Percentiles rank a stretch among this genome's conserved stretches.
Evolutionary conservation across 768 basidiomycete species (phyloP).

Genomic region (Hemileccinum impolitum): DNA sequence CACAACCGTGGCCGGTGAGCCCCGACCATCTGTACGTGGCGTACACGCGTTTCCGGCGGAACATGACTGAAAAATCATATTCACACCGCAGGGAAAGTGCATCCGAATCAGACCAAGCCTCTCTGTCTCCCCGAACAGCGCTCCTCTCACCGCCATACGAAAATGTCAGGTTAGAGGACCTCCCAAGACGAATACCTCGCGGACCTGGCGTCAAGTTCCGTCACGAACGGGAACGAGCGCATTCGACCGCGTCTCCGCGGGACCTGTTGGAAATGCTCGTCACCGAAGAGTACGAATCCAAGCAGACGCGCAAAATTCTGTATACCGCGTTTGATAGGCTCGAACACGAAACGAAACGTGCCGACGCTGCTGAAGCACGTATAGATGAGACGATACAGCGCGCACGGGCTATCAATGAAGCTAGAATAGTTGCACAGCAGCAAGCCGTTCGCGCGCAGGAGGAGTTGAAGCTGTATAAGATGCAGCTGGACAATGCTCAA

Average conservation of each 20-base stretch:
- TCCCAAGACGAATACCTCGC: conserved; percentile 11
- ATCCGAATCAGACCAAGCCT: conserved; percentile 27
- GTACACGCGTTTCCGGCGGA: background rate
- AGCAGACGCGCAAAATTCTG: conserved; percentile 37
- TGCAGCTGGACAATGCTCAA: conserved; percentile 57
- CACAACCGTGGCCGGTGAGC: conserved; percentile 22
- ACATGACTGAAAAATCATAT: background rate
- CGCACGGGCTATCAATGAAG: conserved; percentile 31
- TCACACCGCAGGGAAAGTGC: conserved; percentile 8
- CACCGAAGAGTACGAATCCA: conserved; percentile 39
- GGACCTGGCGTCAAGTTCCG: conserved; percentile 34
- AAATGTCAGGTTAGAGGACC: background rate
- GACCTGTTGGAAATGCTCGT: conserved; percentile 36
- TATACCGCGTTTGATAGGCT: conserved; percentile 37
- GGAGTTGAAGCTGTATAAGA: conserved; percentile 54
- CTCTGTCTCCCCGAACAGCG: conserved; percentile 26
- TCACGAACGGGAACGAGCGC: conserved; percentile 33
- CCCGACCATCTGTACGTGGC: conserved; percentile 20
- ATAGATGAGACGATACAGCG: conserved; percentile 30
- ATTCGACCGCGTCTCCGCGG: conserved; percentile 26
- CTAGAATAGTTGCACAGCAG: conserved; percentile 28
- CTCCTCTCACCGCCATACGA: conserved; percentile 29
- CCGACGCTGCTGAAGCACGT: conserved; percentile 33
- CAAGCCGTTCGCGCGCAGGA: conserved; percentile 35
- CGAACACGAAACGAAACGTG: conserved; percentile 35